Conservation (phyloP, 2,329 filamentous ascomycete genomes). For the Talaromyces sp. region DNA sequence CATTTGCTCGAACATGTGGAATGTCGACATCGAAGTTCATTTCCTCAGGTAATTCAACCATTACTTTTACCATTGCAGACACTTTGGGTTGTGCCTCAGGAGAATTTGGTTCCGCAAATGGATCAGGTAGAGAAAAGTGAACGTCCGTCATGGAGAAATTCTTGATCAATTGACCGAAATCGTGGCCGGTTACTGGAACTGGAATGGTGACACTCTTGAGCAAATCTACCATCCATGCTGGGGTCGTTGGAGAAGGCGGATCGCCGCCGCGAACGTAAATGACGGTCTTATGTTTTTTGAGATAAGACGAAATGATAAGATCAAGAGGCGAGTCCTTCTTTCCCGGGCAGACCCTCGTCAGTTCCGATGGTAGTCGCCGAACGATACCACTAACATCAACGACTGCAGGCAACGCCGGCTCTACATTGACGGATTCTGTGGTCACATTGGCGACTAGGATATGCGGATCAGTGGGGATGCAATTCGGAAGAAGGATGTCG, state of each 20-base stretch:
- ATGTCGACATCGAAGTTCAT: conserved; percentile 84
- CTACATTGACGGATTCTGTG: conserved; percentile 64
- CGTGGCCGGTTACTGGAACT: conserved; percentile 76
- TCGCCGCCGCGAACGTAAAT: conserved; percentile 80
- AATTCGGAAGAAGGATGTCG: conserved; percentile 80
- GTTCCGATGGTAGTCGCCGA: conserved; percentile 66
- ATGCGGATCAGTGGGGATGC: conserved; percentile 64
- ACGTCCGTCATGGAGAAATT: conserved; percentile 85
- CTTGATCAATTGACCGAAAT: conserved; percentile 76
- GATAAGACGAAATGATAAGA: conserved; percentile 72
- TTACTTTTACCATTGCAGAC: conserved; percentile 76
- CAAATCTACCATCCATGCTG: conserved; percentile 77
- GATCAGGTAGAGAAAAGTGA: conserved; percentile 79
- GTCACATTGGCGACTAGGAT: conserved; percentile 76
- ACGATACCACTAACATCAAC: conserved; percentile 71
- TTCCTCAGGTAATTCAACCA: conserved; percentile 75
- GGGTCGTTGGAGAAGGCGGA: conserved; percentile 63
- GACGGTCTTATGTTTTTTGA: conserved; percentile 73
- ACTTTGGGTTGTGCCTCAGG: conserved; percentile 73
- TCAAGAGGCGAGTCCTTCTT: conserved; percentile 81
- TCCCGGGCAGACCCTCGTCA: conserved; percentile 72
- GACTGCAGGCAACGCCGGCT: conserved; percentile 64
- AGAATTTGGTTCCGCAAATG: conserved; percentile 69
- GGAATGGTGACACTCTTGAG: conserved; percentile 79
- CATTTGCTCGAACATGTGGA: conserved; percentile 68